Conservation (phyloP, 371 early-diverging fungal species). For the Encephalitozoon intestinalis region DNA sequence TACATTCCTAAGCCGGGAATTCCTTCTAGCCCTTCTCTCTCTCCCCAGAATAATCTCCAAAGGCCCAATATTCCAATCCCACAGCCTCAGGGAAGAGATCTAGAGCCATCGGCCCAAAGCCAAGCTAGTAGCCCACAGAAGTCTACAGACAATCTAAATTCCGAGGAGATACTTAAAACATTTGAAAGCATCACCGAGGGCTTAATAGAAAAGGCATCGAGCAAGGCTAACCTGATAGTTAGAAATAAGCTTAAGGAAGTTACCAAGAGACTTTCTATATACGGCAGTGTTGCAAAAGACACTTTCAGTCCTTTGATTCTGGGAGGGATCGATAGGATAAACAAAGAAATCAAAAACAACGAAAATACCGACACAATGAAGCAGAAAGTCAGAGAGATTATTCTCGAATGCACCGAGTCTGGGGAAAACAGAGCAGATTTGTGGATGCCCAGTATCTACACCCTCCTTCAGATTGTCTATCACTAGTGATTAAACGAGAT, state of each 20-base stretch:
- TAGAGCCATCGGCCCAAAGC: not conserved
- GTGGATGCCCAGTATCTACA: slow-evolving; percentile 23
- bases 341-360: not conserved
- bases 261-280: not conserved
- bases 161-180: not conserved
- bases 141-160: not conserved
- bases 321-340: not conserved
- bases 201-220: slow-evolving; percentile 3
- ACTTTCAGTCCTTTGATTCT: not conserved
- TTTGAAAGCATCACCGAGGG: slow-evolving; percentile 3
- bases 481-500: slow-evolving; percentile 1
- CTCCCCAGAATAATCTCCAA: not conserved
- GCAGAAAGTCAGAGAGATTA: not conserved
- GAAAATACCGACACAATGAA: not conserved
- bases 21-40: not conserved
- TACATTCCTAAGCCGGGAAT: not conserved
- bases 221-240: slow-evolving; percentile 24
- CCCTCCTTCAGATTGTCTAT: slow-evolving; percentile 26
- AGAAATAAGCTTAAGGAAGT: slow-evolving; percentile 32
- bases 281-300: not conserved
- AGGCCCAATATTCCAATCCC: not conserved
- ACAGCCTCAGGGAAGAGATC: not conserved
- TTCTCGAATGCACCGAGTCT: slow-evolving; percentile 1
- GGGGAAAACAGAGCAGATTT: slow-evolving; percentile 3
- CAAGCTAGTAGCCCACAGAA: not conserved